These are phyloP conservation scores for Mycotypha africana DNA, from an alignment of 371 early-diverging fungal species.

Conservation along the genomic window DNA sequence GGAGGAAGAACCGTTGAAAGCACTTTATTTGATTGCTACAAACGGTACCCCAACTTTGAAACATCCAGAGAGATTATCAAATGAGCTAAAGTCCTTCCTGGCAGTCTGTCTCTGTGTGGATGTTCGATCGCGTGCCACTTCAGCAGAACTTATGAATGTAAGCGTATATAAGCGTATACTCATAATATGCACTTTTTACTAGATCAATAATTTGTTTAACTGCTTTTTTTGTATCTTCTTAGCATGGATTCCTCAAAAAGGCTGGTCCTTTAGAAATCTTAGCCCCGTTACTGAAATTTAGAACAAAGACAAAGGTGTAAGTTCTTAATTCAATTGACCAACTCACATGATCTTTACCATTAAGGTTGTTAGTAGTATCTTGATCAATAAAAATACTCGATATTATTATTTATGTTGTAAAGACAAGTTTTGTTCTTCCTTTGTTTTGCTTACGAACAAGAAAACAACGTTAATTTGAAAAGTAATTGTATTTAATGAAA, in stretches of 20 bases:
- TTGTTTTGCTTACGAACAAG: no score
- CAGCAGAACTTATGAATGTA: slow-evolving; percentile 74
- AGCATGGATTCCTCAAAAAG: slow-evolving; percentile 70
- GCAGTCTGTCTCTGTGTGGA: slow-evolving; percentile 89
- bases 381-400: no score
- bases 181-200: no score
- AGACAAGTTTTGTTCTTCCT: no score
- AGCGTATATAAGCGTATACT: neutral
- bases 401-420: no score
- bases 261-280: slow-evolving; percentile 49
- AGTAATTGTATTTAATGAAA: no score
- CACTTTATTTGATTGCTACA: slow-evolving; percentile 93
- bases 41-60: slow-evolving; percentile 95
- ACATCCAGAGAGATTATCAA: slow-evolving; percentile 76
- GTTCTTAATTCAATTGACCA: no score
- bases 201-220: neutral
- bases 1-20: slow-evolving; percentile 92
- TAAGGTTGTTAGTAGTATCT: no score
- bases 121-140: slow-evolving; percentile 79
- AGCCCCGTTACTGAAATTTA: slow-evolving; percentile 50
- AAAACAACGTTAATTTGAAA: no score
- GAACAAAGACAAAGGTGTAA: slow-evolving; percentile 13
- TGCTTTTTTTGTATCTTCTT: neutral
- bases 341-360: no score
- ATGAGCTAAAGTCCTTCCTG: slow-evolving; percentile 84